Conservation (phyloP, 352 stramenopile genomes). For the Thraustochytrium striatum region DNA sequence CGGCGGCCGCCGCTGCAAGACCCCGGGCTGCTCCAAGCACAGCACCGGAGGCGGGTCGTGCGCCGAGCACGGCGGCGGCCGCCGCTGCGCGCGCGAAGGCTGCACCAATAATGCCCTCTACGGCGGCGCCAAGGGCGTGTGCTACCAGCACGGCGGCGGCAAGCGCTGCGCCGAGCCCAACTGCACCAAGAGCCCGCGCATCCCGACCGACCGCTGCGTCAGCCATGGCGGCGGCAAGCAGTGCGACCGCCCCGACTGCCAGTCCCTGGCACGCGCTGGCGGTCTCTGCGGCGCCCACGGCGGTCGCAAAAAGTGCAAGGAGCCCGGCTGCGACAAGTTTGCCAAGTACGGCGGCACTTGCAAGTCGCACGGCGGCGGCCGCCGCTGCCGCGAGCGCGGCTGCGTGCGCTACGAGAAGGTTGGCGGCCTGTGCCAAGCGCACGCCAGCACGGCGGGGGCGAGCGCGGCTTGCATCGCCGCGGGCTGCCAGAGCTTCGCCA, state of each 20-base stretch:
- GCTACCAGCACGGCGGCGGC: slow-evolving; percentile 6
- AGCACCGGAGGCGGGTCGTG: neutral
- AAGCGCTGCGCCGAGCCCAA: neutral
- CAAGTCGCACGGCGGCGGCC: neutral
- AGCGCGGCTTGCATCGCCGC: neutral
- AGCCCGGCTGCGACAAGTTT: neutral
- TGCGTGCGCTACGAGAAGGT: slow-evolving; percentile 13
- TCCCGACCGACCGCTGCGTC: neutral
- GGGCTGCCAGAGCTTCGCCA: too few species aligned
- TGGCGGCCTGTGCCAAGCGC: neutral
- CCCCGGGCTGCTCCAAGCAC: neutral
- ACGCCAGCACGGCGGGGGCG: neutral
- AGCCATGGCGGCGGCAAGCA: neutral
- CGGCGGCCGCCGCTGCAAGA: neutral
- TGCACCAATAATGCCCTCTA: slow-evolving; percentile 62
- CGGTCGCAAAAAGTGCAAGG: slow-evolving; percentile 15
- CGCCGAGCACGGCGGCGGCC: slow-evolving; percentile 63
- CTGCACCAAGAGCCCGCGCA: neutral
- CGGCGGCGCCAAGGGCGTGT: slow-evolving; percentile 54
- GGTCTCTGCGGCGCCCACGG: slow-evolving; percentile 47
- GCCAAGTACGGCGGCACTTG: neutral
- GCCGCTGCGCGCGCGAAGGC: slow-evolving; percentile 62
- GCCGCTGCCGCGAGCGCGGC: slow-evolving; percentile 24
- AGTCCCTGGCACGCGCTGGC: neutral
- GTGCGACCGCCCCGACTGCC: neutral